Evolutionary conservation across 1,284 basidiomycete genomes (phyloP).

Genomic region (Cerrena zonata): DNA sequence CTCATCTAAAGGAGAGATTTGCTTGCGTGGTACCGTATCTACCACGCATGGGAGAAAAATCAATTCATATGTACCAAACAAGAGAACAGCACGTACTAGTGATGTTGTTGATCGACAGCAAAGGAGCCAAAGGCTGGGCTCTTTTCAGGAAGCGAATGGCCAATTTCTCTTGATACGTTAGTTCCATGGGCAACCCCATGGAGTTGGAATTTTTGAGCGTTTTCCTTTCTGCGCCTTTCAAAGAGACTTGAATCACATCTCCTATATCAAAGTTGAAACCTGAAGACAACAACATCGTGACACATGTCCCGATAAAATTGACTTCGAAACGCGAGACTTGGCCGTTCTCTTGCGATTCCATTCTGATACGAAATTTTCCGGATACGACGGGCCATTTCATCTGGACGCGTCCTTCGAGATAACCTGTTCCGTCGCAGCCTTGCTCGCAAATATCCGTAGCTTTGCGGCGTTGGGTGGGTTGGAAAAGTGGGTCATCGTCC

Average conservation of each 20-base stretch:
- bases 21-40: too few relatives aligned
- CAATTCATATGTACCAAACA: too few relatives aligned
- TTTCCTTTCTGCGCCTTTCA: slow-evolving; percentile 34
- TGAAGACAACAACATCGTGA: slow-evolving; percentile 25
- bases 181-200: slow-evolving; percentile 1
- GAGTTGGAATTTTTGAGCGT: slow-evolving; percentile 10
- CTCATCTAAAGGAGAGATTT: too few relatives aligned
- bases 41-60: too few relatives aligned
- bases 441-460: slow-evolving; percentile 15
- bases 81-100: too few relatives aligned
- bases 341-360: slow-evolving; percentile 21
- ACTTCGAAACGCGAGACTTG: slow-evolving; percentile 32
- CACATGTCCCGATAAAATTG: slow-evolving; percentile 30
- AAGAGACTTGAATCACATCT: slow-evolving; percentile 36
- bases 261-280: slow-evolving; percentile 26
- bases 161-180: slow-evolving; percentile 7
- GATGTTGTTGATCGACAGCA: neutral
- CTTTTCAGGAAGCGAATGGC: slow-evolving; percentile 8
- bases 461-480: slow-evolving; percentile 5
- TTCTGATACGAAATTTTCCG: slow-evolving; percentile 20
- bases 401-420: slow-evolving; percentile 34
- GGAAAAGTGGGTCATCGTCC: slow-evolving; percentile 3
- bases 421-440: slow-evolving; percentile 24
- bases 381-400: slow-evolving; percentile 38
- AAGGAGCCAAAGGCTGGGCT: neutral